Evolutionary conservation across 495 filamentous ascomycete species (phyloP).

Genomic region (Neurospora sp.): DNA sequence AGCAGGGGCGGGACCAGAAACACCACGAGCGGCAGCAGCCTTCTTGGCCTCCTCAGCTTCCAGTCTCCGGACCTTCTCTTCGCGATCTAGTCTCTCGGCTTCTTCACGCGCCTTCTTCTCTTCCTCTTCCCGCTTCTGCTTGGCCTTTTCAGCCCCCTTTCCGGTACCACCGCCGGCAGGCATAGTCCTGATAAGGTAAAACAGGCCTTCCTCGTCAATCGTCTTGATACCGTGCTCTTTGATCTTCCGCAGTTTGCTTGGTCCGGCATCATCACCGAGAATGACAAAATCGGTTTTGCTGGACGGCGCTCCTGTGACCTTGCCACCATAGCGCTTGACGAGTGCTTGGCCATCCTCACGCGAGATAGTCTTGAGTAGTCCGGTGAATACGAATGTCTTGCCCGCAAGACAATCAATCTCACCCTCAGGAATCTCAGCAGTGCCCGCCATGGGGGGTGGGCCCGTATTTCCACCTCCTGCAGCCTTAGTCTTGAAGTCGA

Average conservation of each 20-base stretch:
- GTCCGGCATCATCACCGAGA: slow-evolving; percentile 81
- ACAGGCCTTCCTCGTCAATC: slow-evolving; percentile 87
- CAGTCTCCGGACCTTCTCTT: slow-evolving; percentile 44
- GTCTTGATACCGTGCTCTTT: slow-evolving; percentile 66
- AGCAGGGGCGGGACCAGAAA: slow-evolving; percentile 22
- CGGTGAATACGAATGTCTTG: slow-evolving; percentile 96
- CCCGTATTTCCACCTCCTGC: slow-evolving; percentile 46
- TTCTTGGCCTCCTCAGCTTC: slow-evolving; percentile 38
- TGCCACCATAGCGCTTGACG: slow-evolving; percentile 89
- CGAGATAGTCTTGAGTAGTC: slow-evolving; percentile 64
- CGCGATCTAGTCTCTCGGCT: slow-evolving; percentile 71
- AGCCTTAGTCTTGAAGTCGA: slow-evolving; percentile 46
- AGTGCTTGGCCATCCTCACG: slow-evolving; percentile 80
- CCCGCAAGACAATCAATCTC: slow-evolving; percentile 86
- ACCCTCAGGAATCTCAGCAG: slow-evolving; percentile 68
- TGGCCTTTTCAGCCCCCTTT: slow-evolving; percentile 73
- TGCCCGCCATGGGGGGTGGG: slow-evolving; percentile 51
- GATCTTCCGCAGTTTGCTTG: slow-evolving; percentile 89
- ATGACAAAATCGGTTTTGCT: slow-evolving; percentile 91
- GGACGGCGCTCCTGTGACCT: slow-evolving; percentile 75
- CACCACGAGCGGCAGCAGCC: slow-evolving; percentile 32
- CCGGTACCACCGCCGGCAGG: slow-evolving; percentile 80
- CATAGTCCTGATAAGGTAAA: slow-evolving; percentile 72
- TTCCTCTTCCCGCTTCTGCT: slow-evolving; percentile 72
- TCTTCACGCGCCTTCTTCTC: slow-evolving; percentile 65